phyloP scores from a whole-genome alignment of 306 rosid species.

The Cucurbita argyrosperma region DNA sequence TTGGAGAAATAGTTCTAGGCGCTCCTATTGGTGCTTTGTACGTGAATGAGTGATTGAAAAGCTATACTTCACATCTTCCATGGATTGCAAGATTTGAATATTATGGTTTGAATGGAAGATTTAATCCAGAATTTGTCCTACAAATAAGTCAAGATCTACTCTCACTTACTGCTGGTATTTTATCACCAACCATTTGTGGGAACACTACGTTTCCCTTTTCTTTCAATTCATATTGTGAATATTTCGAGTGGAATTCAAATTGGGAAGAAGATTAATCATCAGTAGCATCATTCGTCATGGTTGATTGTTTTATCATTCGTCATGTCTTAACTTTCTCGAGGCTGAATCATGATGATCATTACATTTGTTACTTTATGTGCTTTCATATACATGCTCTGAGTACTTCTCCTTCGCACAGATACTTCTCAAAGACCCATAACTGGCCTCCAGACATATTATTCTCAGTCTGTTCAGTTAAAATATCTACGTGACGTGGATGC shows the following conservation, averaged over 20 bases:
- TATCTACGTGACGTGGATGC: not conserved
- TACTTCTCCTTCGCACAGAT: constrained; percentile 33
- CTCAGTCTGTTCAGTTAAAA: not conserved
- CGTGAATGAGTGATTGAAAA: constrained; percentile 26
- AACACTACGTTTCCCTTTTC: constrained; percentile 1
- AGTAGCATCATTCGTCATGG: not conserved
- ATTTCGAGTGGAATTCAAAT: not conserved
- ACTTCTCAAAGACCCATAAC: constrained; percentile 47
- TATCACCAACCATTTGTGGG: not conserved
- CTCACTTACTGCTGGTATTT: not conserved
- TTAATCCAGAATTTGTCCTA: not conserved
- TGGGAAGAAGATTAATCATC: not conserved
- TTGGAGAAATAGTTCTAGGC: constrained; percentile 80
- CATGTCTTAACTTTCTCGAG: not conserved
- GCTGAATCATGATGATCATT: not conserved
- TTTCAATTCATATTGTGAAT: not conserved
- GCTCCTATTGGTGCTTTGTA: constrained; percentile 74
- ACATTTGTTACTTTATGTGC: not conserved
- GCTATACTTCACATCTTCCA: constrained; percentile 6
- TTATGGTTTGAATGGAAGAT: constrained; percentile 16
- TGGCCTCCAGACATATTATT: constrained; percentile 22
- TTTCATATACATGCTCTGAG: not conserved
- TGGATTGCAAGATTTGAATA: constrained; percentile 7
- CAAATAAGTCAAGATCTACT: not conserved
- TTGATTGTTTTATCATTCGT: not conserved